Conservation (phyloP, 768 basidiomycete genomes). For the Tricholoma hemisulphureum region DNA sequence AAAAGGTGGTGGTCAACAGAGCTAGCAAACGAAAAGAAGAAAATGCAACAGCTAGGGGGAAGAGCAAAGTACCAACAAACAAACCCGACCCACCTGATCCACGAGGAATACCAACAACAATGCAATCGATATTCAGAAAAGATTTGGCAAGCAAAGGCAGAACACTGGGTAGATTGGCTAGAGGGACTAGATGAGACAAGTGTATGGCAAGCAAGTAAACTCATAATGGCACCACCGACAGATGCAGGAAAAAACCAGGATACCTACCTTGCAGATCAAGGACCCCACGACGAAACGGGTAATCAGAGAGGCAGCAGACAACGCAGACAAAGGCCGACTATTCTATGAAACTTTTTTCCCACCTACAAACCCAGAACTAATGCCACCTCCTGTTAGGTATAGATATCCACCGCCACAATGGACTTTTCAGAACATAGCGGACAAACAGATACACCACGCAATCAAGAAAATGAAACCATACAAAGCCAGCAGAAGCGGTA, state of each 20-base stretch:
- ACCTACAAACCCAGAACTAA: too few relatives aligned
- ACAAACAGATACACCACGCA: not conserved
- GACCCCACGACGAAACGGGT: not conserved
- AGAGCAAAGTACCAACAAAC: not conserved
- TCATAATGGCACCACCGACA: slow-evolving; percentile 12
- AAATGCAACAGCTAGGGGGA: not conserved
- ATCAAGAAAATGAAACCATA: slow-evolving; percentile 1
- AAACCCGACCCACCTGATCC: not conserved
- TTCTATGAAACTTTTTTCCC: not conserved
- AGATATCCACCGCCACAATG: not conserved
- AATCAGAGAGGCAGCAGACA: not conserved
- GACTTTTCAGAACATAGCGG: not conserved
- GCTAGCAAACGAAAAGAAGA: slow-evolving; percentile 2
- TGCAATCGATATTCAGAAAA: too few relatives aligned
- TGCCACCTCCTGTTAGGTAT: not conserved
- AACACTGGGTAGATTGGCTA: not conserved
- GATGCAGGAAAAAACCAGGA: slow-evolving; percentile 27
- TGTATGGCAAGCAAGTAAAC: not conserved
- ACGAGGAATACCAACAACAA: not conserved
- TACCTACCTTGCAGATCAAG: slow-evolving; percentile 22
- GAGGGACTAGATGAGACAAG: not conserved
- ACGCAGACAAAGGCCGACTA: not conserved
- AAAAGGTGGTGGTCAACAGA: slow-evolving; percentile 19
- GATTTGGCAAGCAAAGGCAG: not conserved
- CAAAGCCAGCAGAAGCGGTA: not conserved